Evolutionary conservation across 2,329 filamentous ascomycete species (phyloP), one percentile per base, ranked within the genome.

Genomic region (Colletotrichum noveboracense): DNA sequence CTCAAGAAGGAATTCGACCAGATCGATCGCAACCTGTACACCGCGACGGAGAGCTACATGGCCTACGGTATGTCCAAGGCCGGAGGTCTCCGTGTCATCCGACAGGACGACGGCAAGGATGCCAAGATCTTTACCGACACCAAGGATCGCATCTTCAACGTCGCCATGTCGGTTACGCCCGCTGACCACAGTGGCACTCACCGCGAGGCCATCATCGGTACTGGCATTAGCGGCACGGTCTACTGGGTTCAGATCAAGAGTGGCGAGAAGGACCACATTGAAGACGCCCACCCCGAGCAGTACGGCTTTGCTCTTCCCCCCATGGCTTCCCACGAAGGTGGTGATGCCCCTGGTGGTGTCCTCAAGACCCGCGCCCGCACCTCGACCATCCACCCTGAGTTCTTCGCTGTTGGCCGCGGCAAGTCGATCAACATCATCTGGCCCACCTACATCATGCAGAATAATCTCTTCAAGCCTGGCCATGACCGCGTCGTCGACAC

Each of bases 1-100:
- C 89, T 98, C 78, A 98, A 98, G 89, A 98, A 98, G 87, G 96
- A 98, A 7, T 98, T 98, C 80, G 97, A 99, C 82, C 97, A 98
- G 86, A 93, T 98, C 77, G 97, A 99, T 82, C 94, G 97, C 78
- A 97, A 96, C 77, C 90, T 99, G 36, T 96, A 96, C 66, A 94
- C 96, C 7, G 96, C 96, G 21, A 96, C 95, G 30, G 93, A 95
- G 81, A 94, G 94, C 76, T 98, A 97, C 86, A 98, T 99, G 85
- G 93, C 95, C 7, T 99, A 98, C 81, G 96, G 95, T 58, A 95
- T 98, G 88, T 95, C 95, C 58, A 98, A 98, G 88, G 95, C 96
- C 78, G 96, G 96, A 66, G 97, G 97, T 64, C 92, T 99, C 80
- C 93, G 96, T 72, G 94, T 99, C 73, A 98, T 99, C 82, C 93